Evolutionary conservation across 805 yeast species (phyloP), one percentile per base, ranked within the genome.

Genomic region (Starmerella geochares): DNA sequence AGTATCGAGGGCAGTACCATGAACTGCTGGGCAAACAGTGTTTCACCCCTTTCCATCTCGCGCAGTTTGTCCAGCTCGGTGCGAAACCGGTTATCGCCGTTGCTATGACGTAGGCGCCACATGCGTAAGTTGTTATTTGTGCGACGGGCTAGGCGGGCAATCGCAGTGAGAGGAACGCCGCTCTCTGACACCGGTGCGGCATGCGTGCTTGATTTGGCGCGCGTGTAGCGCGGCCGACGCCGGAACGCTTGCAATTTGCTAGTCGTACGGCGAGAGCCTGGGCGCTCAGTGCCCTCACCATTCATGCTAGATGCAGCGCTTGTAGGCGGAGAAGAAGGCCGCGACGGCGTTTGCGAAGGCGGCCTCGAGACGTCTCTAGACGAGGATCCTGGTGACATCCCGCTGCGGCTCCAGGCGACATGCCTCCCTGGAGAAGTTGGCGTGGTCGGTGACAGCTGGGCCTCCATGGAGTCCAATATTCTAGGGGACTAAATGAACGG

Each of bases 1-100:
- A 85, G 68, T 0, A 56, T 54, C 52, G 86, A 80, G 0, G 95
- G 88, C 11, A 81, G 72, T 10, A 84, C 94, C 4, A 83, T 68
- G 6, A 76, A 58, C 51, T 85, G 67, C 24, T 83, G 73, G 28
- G 72, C 70, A 11, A 80, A 60, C 28, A 60, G 55, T 39, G 53
- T 38, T 17, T 53, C 48, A 29, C 58, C 51, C 27, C 50, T 50
- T 38, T 58, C 54, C 11, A 57, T 21, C 40, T 58, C 62, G 4
- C 54, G 57, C 25, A 54, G 27, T 16, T 16, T 17, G 29, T 58
- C 62, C 27, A 41, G 38, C 45, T 58, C 61, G 9, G 54, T 47
- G 19, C 50, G 50, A n/a, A 35, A 41, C 25, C 48, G 14, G 10
- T 35, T n/a, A 13, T 41, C 47, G 5, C 41, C 49, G 8, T 29